phyloP scores from a whole-genome alignment of 305 asterid genomes.

The Fraxinus velutina region DNA sequence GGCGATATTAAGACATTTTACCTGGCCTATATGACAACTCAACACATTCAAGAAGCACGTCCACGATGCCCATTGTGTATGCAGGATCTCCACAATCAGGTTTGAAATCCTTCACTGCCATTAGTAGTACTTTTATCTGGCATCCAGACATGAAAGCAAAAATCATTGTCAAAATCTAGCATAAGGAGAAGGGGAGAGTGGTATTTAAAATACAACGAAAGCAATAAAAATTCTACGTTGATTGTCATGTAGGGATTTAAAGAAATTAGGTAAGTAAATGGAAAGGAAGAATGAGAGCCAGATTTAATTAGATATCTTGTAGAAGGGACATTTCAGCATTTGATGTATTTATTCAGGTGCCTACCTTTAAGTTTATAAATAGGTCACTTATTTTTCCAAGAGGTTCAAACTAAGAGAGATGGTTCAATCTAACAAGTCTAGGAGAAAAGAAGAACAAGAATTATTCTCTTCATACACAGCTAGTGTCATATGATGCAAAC shows the following conservation, averaged over 20 bases:
- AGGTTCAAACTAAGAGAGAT: not conserved
- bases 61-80: slow-evolving; percentile 97
- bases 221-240: not conserved
- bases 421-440: not conserved
- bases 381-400: not conserved
- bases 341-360: not conserved
- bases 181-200: not conserved
- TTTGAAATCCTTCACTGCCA: slow-evolving; percentile 87
- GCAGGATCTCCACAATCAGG: slow-evolving; percentile 94
- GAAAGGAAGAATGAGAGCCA: not conserved
- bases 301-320: not conserved
- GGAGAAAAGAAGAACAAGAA: not conserved
- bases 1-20: slow-evolving; percentile 32
- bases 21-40: slow-evolving; percentile 89
- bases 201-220: not conserved
- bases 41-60: slow-evolving; percentile 92
- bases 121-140: slow-evolving; percentile 86
- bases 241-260: not conserved
- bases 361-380: not conserved
- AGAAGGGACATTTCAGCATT: not conserved
- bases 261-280: not conserved
- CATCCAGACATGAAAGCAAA: slow-evolving; percentile 18
- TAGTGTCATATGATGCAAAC: not conserved
- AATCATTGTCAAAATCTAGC: not conserved
- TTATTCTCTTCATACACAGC: not conserved